Conservation (phyloP, 208 protist species). For the Leptomonas pyrrhocoris region DNA sequence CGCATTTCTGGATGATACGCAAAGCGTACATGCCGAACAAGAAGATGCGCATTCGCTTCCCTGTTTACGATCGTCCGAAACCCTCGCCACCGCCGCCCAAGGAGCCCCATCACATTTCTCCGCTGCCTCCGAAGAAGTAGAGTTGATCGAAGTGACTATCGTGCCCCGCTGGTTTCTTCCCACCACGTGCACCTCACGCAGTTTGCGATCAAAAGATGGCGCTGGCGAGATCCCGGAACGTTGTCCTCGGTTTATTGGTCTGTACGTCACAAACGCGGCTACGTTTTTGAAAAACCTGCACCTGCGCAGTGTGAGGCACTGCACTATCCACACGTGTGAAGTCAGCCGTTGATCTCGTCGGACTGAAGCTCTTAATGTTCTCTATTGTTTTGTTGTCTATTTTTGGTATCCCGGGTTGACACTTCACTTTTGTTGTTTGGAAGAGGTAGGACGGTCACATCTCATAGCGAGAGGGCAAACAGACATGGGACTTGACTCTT, state of each 20-base stretch:
- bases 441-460: too few species aligned
- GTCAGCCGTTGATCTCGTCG: too few species aligned
- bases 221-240: neutral
- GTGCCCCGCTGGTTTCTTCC: neutral
- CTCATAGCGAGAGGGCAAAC: too few species aligned
- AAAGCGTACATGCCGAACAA: slow-evolving; percentile 84
- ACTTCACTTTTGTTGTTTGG: too few species aligned
- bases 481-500: neutral
- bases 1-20: slow-evolving; percentile 77
- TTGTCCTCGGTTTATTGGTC: too few species aligned
- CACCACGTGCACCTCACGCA: neutral
- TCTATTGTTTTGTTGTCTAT: too few species aligned
- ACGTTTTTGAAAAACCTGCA: too few species aligned
- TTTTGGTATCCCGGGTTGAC: too few species aligned
- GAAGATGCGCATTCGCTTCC: slow-evolving; percentile 79
- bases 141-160: neutral
- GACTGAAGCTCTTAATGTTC: too few species aligned
- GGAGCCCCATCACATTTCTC: slow-evolving; percentile 58
- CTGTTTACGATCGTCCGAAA: slow-evolving; percentile 52
- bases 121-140: slow-evolving; percentile 50
- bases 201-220: neutral
- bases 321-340: too few species aligned
- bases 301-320: too few species aligned
- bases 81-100: slow-evolving; percentile 56
- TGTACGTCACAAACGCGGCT: too few species aligned